A percentile compares a stretch with the other conserved stretches of the same genome.
These are phyloP conservation scores for Pythium monospermum DNA, from an alignment of 352 stramenopile species.

Conservation along the genomic window DNA sequence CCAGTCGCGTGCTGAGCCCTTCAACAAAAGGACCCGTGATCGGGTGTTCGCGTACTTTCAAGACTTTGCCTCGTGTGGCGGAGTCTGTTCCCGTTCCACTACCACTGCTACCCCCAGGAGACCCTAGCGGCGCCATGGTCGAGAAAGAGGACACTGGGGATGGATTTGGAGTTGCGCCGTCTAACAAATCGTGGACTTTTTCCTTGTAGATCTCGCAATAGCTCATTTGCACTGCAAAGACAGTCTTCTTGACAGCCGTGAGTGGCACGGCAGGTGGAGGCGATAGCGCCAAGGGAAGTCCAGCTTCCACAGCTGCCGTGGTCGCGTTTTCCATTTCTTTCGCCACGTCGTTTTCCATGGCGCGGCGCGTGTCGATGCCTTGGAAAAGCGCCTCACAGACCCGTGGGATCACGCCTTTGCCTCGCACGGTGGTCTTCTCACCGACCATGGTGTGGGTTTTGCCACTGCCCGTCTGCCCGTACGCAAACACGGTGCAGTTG, in stretches of 20 bases:
- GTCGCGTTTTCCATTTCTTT: slow-evolving; percentile 6
- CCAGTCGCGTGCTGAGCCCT: slow-evolving; percentile 55
- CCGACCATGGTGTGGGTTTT: slow-evolving; percentile 87
- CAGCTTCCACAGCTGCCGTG: not conserved
- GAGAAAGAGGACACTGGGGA: slow-evolving; percentile 15
- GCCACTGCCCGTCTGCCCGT: slow-evolving; percentile 74
- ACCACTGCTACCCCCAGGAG: too few species aligned
- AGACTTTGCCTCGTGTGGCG: slow-evolving; percentile 17
- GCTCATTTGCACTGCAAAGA: slow-evolving; percentile 38
- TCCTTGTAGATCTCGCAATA: slow-evolving; percentile 89
- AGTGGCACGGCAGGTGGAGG: slow-evolving; percentile 30
- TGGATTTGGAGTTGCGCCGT: slow-evolving; percentile 14
- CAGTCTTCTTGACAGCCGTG: slow-evolving; percentile 17
- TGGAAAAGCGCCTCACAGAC: slow-evolving; percentile 78
- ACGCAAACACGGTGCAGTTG: slow-evolving; percentile 80
- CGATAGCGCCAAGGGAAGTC: too few species aligned
- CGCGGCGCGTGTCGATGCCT: slow-evolving; percentile 47
- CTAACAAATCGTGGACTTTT: slow-evolving; percentile 81
- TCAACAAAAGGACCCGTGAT: slow-evolving; percentile 83
- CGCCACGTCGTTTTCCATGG: slow-evolving; percentile 15
- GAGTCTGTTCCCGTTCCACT: not conserved
- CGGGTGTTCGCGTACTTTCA: slow-evolving; percentile 81
- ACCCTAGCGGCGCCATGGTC: slow-evolving; percentile 11
- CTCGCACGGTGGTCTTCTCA: slow-evolving; percentile 38
- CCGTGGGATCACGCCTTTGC: slow-evolving; percentile 71